These are phyloP conservation scores for Dendrobium catenatum DNA, from an alignment of 106 monocot genomes.

Conservation along the genomic window DNA sequence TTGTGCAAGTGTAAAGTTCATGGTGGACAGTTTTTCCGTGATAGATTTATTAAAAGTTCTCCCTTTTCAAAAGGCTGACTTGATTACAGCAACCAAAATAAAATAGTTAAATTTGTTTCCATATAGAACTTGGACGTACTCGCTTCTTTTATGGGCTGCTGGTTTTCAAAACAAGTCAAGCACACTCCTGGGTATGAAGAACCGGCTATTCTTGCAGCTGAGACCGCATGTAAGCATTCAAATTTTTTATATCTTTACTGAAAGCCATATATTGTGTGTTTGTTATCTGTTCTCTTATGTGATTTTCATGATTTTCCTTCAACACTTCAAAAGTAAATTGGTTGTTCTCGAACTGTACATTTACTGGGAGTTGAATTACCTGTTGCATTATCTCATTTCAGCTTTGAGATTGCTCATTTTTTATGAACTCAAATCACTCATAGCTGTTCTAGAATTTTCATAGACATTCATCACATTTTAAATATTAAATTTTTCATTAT, in stretches of 20 bases:
- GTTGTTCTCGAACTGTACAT: no score
- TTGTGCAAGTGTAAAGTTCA: no score
- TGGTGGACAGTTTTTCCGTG: not conserved
- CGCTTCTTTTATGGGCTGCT: slow-evolving; percentile 46
- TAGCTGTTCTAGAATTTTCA: not conserved
- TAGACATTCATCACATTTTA: not conserved
- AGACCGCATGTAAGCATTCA: slow-evolving; percentile 58
- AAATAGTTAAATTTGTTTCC: not conserved
- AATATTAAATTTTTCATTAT: not conserved
- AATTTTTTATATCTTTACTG: not conserved
- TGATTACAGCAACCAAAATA: not conserved
- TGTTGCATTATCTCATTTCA: not conserved
- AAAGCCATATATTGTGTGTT: not conserved
- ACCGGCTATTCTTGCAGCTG: slow-evolving; percentile 56
- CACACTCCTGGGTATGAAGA: slow-evolving; percentile 61
- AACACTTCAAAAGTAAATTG: not conserved
- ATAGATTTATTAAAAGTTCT: not conserved
- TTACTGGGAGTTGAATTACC: not conserved
- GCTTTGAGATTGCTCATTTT: not conserved
- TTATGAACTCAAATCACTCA: not conserved
- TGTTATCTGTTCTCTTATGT: not conserved
- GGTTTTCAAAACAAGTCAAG: slow-evolving; percentile 24
- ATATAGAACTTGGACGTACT: not conserved
- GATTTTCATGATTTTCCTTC: not conserved
- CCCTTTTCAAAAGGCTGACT: not conserved